Evolutionary conservation across 2,329 filamentous ascomycete species (phyloP).

Genomic region (Aphanocladium album): DNA sequence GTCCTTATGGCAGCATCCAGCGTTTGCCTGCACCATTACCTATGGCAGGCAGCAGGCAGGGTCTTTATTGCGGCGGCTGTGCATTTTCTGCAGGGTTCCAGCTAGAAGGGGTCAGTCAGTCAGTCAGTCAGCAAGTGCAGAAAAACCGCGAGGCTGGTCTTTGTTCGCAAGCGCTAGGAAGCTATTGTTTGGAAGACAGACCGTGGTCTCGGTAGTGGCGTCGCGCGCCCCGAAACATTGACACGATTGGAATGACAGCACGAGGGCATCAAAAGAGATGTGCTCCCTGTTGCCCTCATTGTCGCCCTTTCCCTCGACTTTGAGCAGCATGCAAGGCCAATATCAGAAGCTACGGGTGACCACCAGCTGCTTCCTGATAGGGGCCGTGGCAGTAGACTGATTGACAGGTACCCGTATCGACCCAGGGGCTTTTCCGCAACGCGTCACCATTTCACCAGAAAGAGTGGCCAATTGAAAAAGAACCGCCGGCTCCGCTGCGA

Average conservation of each 20-base stretch:
- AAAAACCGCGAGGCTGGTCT: neutral
- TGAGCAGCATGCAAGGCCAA: neutral
- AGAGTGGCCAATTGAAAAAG: neutral
- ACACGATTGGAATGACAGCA: neutral
- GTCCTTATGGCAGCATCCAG: too few species aligned
- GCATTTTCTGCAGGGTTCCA: too few species aligned
- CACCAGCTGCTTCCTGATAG: too few species aligned
- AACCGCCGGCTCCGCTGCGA: neutral
- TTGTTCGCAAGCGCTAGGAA: too few species aligned
- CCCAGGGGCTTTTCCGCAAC: neutral
- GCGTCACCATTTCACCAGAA: neutral
- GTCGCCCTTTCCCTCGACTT: neutral
- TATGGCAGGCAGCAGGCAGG: neutral
- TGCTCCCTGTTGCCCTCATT: neutral
- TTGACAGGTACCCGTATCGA: neutral
- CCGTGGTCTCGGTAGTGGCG: neutral
- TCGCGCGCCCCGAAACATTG: neutral
- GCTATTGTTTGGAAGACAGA: too few species aligned
- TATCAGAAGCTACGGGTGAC: too few species aligned
- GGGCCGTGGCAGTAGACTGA: neutral
- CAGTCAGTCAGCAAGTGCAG: too few species aligned
- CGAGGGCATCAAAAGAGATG: neutral
- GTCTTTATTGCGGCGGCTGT: slow-evolving; percentile 1
- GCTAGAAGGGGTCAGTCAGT: neutral
- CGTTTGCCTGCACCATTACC: too few species aligned